phyloP scores from a whole-genome alignment of 306 rosid species.

The Abrus precatorius region DNA sequence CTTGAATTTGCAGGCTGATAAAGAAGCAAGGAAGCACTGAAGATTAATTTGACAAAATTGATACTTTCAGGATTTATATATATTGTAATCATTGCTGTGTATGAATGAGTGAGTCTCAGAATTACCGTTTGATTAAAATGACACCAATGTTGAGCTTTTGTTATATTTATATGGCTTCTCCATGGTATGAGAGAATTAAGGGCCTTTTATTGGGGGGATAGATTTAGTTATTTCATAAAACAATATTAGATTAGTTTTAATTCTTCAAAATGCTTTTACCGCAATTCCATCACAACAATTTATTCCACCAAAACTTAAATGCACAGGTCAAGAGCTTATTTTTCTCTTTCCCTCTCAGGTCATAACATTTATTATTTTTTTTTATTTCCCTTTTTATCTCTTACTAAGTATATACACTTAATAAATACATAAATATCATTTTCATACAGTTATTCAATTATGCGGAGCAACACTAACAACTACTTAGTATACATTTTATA shows the following conservation, averaged over 20 bases:
- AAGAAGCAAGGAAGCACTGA: constrained; percentile 78
- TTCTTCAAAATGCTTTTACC: not conserved
- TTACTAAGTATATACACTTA: no score
- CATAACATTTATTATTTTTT: no score
- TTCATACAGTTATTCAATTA: no score
- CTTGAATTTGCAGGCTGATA: constrained; percentile 74
- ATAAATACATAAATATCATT: no score
- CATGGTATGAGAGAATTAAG: constrained; percentile 28
- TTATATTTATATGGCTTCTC: constrained; percentile 8
- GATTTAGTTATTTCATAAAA: not conserved
- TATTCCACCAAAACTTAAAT: not conserved
- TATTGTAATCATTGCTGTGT: not conserved
- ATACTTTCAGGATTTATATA: not conserved
- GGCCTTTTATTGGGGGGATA: not conserved
- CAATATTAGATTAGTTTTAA: not conserved
- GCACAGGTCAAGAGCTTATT: not conserved
- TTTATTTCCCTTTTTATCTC: no score
- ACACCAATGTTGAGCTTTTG: constrained; percentile 6
- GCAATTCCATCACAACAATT: not conserved
- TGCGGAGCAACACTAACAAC: no score
- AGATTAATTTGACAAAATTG: constrained; percentile 13
- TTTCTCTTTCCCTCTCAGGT: no score
- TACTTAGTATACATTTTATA: no score
- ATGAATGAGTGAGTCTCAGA: not conserved
- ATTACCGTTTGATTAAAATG: constrained; percentile 15